These are phyloP conservation scores for Chaetoceros tenuissimus DNA, from an alignment of 108 stramenopile species.

Conservation along the genomic window DNA sequence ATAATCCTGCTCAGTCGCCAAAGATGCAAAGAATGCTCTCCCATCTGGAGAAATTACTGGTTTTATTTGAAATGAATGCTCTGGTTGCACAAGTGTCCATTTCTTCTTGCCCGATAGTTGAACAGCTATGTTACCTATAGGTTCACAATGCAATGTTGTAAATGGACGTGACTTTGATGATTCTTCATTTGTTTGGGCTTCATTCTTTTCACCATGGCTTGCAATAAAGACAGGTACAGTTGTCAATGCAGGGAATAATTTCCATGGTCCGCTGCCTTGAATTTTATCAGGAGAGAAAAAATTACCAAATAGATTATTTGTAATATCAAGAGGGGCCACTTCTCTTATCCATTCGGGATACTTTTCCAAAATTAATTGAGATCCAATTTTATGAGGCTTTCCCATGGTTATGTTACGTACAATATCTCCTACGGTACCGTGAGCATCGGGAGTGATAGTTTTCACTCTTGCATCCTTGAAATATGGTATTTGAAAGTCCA, in stretches of 20 bases:
- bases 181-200: background rate
- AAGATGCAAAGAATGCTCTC: conserved; percentile 58
- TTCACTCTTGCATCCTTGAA: conserved; percentile 44
- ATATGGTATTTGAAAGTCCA: conserved; percentile 46
- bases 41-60: conserved; percentile 65
- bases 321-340: conserved; percentile 35
- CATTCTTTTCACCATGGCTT: background rate
- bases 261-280: conserved; percentile 7
- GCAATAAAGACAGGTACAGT: conserved; percentile 72
- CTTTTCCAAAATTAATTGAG: conserved; percentile 45
- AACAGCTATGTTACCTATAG: conserved; percentile 75
- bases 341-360: conserved; percentile 47
- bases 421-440: conserved; percentile 22
- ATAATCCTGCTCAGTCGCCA: conserved; percentile 16
- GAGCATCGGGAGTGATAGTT: conserved; percentile 47
- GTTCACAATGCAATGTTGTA: conserved; percentile 79
- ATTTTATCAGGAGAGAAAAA: conserved; percentile 36
- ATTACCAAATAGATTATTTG: conserved; percentile 59
- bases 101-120: conserved; percentile 53
- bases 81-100: conserved; percentile 68
- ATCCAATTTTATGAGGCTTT: conserved; percentile 67
- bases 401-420: conserved; percentile 24
- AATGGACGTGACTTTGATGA: conserved; percentile 6
- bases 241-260: conserved; percentile 36
- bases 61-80: conserved; percentile 32